Conservation (phyloP, 2,329 filamentous ascomycete species). For the Aureobasidium subglaciale region DNA sequence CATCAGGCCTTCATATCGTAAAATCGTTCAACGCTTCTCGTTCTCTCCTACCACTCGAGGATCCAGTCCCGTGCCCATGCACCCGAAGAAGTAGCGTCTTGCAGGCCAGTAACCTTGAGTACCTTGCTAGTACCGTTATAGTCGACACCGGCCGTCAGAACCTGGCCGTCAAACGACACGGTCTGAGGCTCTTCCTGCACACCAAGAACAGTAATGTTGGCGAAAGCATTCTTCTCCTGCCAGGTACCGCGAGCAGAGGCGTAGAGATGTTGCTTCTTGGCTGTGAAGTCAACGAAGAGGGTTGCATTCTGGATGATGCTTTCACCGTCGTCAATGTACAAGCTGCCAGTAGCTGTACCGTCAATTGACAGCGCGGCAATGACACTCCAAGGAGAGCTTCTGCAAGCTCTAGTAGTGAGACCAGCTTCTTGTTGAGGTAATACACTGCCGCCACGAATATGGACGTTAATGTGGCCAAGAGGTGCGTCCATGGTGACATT, state of each 20-base stretch:
- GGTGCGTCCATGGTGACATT: constrained; percentile 57
- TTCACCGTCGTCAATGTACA: constrained; percentile 73
- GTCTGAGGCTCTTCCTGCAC: constrained; percentile 33
- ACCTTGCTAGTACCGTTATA: constrained; percentile 45
- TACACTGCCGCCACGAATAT: constrained; percentile 60
- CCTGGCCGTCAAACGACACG: constrained; percentile 50
- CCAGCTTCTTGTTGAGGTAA: constrained; percentile 62
- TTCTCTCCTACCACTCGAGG: constrained; percentile 43
- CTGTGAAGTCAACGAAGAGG: constrained; percentile 49
- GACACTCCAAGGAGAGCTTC: constrained; percentile 60
- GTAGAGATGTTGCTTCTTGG: constrained; percentile 40
- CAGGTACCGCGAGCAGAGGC: constrained; percentile 47
- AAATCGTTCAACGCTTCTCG: neutral
- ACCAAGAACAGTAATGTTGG: constrained; percentile 58
- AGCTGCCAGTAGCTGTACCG: constrained; percentile 50
- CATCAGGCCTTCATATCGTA: neutral
- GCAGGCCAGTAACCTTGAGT: constrained; percentile 46
- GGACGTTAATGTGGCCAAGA: constrained; percentile 64
- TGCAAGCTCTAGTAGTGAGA: constrained; percentile 57
- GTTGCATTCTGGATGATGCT: constrained; percentile 52
- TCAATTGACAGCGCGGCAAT: constrained; percentile 53
- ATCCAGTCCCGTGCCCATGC: constrained; percentile 54
- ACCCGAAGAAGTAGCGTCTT: constrained; percentile 41
- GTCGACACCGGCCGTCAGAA: constrained; percentile 32
- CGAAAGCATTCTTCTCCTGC: constrained; percentile 50